Percentiles rank a stretch among this genome's conserved stretches.
Conservation (phyloP, 352 stramenopile species). For the Pythium rhizo-oryzae region DNA sequence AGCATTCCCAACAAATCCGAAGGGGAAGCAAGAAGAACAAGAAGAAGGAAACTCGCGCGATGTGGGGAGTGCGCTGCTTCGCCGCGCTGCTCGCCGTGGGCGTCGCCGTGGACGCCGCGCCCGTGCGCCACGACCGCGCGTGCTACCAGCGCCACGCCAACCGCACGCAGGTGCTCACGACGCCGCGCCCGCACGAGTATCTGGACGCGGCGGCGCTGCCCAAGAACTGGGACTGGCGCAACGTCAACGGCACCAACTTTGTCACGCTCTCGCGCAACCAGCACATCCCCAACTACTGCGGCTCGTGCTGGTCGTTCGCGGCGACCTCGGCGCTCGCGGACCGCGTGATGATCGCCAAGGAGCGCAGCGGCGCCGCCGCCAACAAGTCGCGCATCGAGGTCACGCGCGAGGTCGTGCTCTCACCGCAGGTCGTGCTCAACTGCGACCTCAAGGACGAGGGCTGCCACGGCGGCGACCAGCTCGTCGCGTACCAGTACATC, state of each 20-base stretch:
- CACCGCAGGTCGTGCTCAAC: conserved; percentile 88
- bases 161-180: conserved; percentile 67
- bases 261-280: conserved; percentile 87
- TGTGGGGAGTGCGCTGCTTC: background rate
- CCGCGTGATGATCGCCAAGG: conserved; percentile 84
- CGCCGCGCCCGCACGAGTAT: conserved; percentile 65
- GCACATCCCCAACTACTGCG: conserved; percentile 89
- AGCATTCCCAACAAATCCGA: background rate
- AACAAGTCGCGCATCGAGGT: conserved; percentile 64
- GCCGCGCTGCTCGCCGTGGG: background rate
- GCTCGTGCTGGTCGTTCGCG: conserved; percentile 89
- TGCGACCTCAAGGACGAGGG: conserved; percentile 84
- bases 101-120: conserved; percentile 11
- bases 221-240: conserved; percentile 94
- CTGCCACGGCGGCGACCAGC: conserved; percentile 93
- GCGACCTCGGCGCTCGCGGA: conserved; percentile 86
- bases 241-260: conserved; percentile 80
- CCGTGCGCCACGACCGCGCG: conserved; percentile 27
- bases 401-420: conserved; percentile 78
- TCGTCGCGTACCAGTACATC: conserved; percentile 93
- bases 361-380: conserved; percentile 32
- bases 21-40: background rate
- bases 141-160: conserved; percentile 78
- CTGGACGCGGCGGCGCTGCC: conserved; percentile 79
- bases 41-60: background rate